Conservation (phyloP, 768 basidiomycete species). For the Collybia sp. region DNA sequence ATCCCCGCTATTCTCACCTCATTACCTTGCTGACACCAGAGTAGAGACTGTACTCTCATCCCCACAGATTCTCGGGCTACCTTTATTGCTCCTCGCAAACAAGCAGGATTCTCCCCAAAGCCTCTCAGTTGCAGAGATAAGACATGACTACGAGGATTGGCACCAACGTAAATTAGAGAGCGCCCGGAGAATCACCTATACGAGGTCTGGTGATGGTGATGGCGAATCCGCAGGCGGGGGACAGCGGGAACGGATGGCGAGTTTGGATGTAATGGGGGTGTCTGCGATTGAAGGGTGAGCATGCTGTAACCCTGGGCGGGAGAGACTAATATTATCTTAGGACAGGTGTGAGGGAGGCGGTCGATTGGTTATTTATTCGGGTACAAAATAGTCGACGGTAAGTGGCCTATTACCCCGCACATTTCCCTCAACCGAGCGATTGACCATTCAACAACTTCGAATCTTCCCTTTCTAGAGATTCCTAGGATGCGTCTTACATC, state of each 20-base stretch:
- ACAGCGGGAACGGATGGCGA: constrained; percentile 58
- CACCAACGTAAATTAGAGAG: constrained; percentile 71
- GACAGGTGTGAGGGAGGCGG: constrained; percentile 83
- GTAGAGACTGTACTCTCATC: constrained; percentile 82
- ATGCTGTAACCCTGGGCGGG: constrained; percentile 9
- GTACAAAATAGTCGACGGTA: constrained; percentile 86
- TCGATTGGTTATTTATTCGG: constrained; percentile 92
- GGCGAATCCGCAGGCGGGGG: constrained; percentile 39
- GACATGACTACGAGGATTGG: constrained; percentile 88
- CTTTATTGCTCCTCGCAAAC: constrained; percentile 89
- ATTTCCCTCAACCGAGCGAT: no score
- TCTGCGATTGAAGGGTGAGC: constrained; percentile 86
- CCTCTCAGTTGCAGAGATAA: constrained; percentile 85
- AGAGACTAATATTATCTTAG: constrained; percentile 31
- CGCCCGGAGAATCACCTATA: constrained; percentile 41
- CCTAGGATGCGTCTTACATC: background rate
- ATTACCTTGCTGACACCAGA: constrained; percentile 15
- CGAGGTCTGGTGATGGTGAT: constrained; percentile 41
- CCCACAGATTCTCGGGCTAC: constrained; percentile 86
- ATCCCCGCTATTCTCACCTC: background rate
- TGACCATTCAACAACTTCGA: background rate
- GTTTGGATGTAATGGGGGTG: constrained; percentile 85
- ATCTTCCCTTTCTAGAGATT: no score
- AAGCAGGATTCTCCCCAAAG: constrained; percentile 86
- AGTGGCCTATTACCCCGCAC: constrained; percentile 3